Evolutionary conservation across 169 alveolate genomes (phyloP), one percentile per base, ranked within the genome.

Genomic region (Hammondia hammondi): DNA sequence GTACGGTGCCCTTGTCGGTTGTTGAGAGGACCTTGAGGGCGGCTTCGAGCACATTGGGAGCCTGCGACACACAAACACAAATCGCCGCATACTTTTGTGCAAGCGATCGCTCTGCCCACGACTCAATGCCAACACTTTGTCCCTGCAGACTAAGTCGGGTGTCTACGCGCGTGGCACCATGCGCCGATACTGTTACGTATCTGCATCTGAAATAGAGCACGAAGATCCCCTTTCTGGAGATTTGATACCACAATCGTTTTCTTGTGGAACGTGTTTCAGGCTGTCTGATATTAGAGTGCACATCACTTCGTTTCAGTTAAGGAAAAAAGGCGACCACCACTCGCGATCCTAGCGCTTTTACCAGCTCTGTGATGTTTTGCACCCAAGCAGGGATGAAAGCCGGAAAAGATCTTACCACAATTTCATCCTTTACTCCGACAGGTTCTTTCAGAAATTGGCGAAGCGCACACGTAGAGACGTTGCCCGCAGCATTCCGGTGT

Each of bases 401-500:
- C 27, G 77, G 77, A 67, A 77, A 77, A 21, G 32, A 24, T 17
- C 87, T 77, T n/a, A 77, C 87, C 48, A 77, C 48, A 32, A 39
- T 77, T 21, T 14, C 46, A 17, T 77, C 87, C 87, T 32, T 77
- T 21, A 77, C 87, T 77, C 87, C 87, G 29, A 46, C 87, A 46
- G 29, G 24, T 6, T 77, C 87, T 6, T 21, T 32, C 87, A 77
- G 46, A 21, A 77, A 77, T 32, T 77, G 87, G 56, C 32, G 21
- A 17, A 77, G 56, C 12, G 87, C 46, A 37, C 29, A 4, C 19
- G 87, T 77, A 12, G 87, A 39, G 56, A 77, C 87, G 48, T 32
- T 77, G 7, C 48, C 87, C 43, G 87, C 87, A 19, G 87, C 45
- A 39, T 77, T 77, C 87, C 56, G 87, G 87, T 77, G 87, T 77